Evolutionary conservation across 441 rosid species (phyloP).

Genomic region (Macaranga tanarius): DNA sequence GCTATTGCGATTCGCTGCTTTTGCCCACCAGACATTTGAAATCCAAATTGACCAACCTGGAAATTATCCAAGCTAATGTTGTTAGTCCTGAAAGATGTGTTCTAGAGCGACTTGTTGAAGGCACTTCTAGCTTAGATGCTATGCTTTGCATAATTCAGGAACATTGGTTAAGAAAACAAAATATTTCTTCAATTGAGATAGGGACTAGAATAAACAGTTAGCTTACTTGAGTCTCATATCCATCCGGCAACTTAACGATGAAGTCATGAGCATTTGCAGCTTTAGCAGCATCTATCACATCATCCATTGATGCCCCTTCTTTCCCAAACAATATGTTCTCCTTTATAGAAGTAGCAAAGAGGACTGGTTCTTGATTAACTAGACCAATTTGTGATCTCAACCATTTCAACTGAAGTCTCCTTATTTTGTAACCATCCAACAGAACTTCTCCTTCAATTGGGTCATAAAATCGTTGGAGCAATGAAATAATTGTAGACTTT

Average conservation of each 20-base stretch:
- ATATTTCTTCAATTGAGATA: no score
- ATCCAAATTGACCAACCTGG: conserved; percentile 70
- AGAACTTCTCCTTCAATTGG: conserved; percentile 54
- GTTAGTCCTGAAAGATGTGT: not conserved
- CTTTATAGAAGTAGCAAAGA: conserved; percentile 60
- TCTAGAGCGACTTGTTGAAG: not conserved
- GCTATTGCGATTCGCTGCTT: conserved; percentile 77
- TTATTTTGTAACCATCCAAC: conserved; percentile 59
- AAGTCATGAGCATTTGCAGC: conserved; percentile 71
- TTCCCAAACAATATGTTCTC: conserved; percentile 66
- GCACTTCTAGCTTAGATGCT: no score
- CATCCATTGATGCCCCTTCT: conserved; percentile 67
- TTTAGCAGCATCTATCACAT: conserved; percentile 54
- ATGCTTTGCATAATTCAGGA: no score
- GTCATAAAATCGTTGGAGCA: conserved; percentile 69
- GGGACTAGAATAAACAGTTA: not conserved
- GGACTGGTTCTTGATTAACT: conserved; percentile 72
- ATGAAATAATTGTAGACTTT: conserved; percentile 58
- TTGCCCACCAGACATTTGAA: conserved; percentile 72
- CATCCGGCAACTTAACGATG: conserved; percentile 58
- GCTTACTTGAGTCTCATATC: conserved; percentile 68
- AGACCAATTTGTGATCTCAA: conserved; percentile 67
- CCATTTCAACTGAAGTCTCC: conserved; percentile 65
- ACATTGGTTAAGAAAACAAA: no score
- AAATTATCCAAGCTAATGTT: conserved; percentile 15